A percentile compares a stretch with the other conserved stretches of the same genome.
These are phyloP conservation scores for Arthrinium phaeospermum DNA, from an alignment of 2,329 filamentous ascomycete species.

Conservation along the genomic window DNA sequence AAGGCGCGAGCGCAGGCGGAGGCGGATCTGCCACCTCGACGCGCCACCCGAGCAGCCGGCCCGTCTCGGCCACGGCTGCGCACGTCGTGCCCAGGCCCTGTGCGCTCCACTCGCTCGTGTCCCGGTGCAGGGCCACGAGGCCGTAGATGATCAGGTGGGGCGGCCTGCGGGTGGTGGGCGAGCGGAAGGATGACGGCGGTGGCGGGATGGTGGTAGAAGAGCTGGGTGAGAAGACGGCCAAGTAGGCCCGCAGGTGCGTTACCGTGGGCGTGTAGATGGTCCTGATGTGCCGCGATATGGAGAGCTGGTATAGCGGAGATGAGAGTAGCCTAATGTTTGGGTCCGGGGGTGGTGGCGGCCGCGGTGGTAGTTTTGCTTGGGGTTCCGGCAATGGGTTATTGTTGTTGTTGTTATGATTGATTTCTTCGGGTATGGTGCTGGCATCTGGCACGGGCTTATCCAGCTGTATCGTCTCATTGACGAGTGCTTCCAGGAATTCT, in stretches of 20 bases:
- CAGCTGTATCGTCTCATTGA: slow-evolving; percentile 51
- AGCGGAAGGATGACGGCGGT: slow-evolving; percentile 39
- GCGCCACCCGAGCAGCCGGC: slow-evolving; percentile 49
- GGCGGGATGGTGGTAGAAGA: slow-evolving; percentile 34
- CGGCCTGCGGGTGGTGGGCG: slow-evolving; percentile 9
- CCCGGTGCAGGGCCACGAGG: slow-evolving; percentile 67
- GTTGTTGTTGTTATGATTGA: neutral
- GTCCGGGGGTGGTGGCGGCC: slow-evolving; percentile 18
- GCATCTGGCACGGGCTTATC: neutral
- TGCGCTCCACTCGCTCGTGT: slow-evolving; percentile 76
- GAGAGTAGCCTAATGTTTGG: slow-evolving; percentile 52
- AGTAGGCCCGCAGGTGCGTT: slow-evolving; percentile 76
- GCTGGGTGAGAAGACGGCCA: slow-evolving; percentile 60
- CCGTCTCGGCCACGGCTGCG: slow-evolving; percentile 68
- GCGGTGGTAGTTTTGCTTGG: neutral
- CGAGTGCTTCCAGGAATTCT: slow-evolving; percentile 67
- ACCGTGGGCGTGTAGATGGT: slow-evolving; percentile 77
- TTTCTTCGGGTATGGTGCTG: neutral
- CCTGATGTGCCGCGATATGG: slow-evolving; percentile 70
- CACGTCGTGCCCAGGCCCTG: slow-evolving; percentile 71
- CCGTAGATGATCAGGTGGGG: slow-evolving; percentile 68
- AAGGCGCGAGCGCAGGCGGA: neutral
- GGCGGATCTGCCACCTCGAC: slow-evolving; percentile 56
- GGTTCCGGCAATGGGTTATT: neutral
- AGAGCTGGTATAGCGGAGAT: slow-evolving; percentile 72